phyloP scores from a whole-genome alignment of 768 basidiomycete species.

The Hemileccinum impolitum region DNA sequence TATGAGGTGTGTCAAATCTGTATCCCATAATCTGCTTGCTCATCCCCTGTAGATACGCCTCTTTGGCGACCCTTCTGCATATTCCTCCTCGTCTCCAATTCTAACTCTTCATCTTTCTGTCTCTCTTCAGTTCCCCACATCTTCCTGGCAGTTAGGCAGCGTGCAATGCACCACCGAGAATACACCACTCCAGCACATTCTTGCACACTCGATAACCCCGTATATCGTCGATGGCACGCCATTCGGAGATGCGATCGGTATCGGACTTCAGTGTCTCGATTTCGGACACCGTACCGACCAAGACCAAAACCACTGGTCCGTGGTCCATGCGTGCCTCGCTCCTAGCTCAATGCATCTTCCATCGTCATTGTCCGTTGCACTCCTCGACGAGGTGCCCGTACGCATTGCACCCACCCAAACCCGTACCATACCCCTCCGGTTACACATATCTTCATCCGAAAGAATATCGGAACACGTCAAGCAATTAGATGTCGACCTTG shows the following conservation, averaged over 20 bases:
- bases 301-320: slow-evolving; percentile 52
- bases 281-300: slow-evolving; percentile 1
- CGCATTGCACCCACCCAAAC: slow-evolving; percentile 62
- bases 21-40: slow-evolving; percentile 1
- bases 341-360: slow-evolving; percentile 1
- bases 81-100: slow-evolving; percentile 43
- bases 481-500: slow-evolving; percentile 39
- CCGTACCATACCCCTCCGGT: slow-evolving; percentile 51
- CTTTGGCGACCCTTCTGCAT: slow-evolving; percentile 67
- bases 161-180: background rate
- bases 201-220: slow-evolving; percentile 53
- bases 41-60: slow-evolving; percentile 58
- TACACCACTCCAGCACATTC: slow-evolving; percentile 37
- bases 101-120: slow-evolving; percentile 55
- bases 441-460: slow-evolving; percentile 36
- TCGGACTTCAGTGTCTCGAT: slow-evolving; percentile 53
- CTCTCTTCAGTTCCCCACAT: slow-evolving; percentile 33
- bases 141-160: background rate
- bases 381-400: slow-evolving; percentile 14
- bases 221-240: slow-evolving; percentile 75
- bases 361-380: slow-evolving; percentile 18
- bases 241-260: slow-evolving; percentile 67
- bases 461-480: slow-evolving; percentile 34
- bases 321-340: slow-evolving; percentile 25
- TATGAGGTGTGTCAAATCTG: slow-evolving; percentile 58